Base-by-base conservation (phyloP, 1,284 basidiomycete species). In the Cryptococcus wingfieldii region DNA sequence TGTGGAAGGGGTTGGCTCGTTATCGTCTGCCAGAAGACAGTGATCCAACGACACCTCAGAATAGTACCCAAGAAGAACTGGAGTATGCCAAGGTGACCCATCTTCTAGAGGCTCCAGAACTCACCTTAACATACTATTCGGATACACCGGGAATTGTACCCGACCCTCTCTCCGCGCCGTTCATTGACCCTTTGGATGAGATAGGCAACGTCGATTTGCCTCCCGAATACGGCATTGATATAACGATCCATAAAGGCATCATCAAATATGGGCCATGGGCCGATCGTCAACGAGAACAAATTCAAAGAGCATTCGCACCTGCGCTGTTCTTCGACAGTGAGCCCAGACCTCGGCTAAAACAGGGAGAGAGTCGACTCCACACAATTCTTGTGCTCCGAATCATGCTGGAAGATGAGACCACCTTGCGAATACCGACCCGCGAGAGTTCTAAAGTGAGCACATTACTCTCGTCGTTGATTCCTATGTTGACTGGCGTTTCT, bases 261-360 rank as follows among this genome's bases (percentile, higher is more conserved):
- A 64, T 95, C 43, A 83, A 84, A 37, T 96, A 96, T 69, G 93
- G 93, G 0, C 93, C 93, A 4, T 97, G 93, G 93, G 86, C 90
- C 19, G 93, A 97, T 76, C 82, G 91, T 28, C 92, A 94, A 75
- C 81, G 90, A 47, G 83, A 80, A 16, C 83, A 89, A 52, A 75
- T 96, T 25, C 90, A 94, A 69, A 82, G 81, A 49, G 79, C 83
- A 0, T 93, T 96, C 74, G 88, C 91, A 56, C 93, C 93, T 13
- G 79, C 86, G 0, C 81, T 85, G 1, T 94, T 87, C 75, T 84
- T 84, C 56, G 81, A 89, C 67, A 71, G 79, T 0, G 79, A 83
- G 42, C 78, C 81, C 3, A 86, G 85, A 0, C 71, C 79, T 4
- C 79, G 71, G 6, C 79, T 92, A 14, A 78, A 80, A 54, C 84